phyloP scores from a whole-genome alignment of 176 grass and related monocot genomes.

The Juncus inflexus region DNA sequence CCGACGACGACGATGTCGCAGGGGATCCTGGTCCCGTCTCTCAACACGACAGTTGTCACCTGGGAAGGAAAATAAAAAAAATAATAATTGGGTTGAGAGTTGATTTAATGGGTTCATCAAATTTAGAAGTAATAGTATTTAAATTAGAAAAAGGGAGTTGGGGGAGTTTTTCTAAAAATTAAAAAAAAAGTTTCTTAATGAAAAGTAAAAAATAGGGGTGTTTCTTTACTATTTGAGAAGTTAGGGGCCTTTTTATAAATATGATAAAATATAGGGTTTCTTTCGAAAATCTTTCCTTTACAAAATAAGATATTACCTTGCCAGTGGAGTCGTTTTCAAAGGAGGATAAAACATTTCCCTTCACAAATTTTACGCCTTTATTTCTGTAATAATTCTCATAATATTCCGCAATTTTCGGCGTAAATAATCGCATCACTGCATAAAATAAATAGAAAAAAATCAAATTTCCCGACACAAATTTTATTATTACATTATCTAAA shows the following conservation, averaged over 20 bases:
- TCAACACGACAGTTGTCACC: slow-evolving; percentile 72
- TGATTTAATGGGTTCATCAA: not conserved
- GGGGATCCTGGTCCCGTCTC: slow-evolving; percentile 62
- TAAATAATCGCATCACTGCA: slow-evolving; percentile 79
- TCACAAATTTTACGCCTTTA: slow-evolving; percentile 80
- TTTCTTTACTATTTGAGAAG: not conserved
- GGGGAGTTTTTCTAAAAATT: not conserved
- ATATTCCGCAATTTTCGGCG: slow-evolving; percentile 80
- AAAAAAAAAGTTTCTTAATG: not conserved
- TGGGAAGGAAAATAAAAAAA: slow-evolving; percentile 28
- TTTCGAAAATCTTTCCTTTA: too few relatives aligned
- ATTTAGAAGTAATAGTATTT: not conserved
- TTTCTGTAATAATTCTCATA: slow-evolving; percentile 77
- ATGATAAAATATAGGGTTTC: too few relatives aligned
- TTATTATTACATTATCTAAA: too few relatives aligned
- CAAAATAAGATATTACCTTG: slow-evolving; percentile 40
- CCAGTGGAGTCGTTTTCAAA: slow-evolving; percentile 58
- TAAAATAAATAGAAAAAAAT: slow-evolving; percentile 17
- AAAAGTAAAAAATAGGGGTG: too few relatives aligned
- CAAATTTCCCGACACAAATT: too few relatives aligned
- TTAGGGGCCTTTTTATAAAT: not conserved
- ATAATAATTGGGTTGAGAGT: slow-evolving; percentile 12
- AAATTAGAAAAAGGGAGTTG: too few relatives aligned
- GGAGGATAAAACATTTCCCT: slow-evolving; percentile 80
- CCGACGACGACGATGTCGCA: slow-evolving; percentile 89